These are phyloP conservation scores for Flueggea neowawraea DNA, from an alignment of 441 rosid species.

Conservation along the genomic window DNA sequence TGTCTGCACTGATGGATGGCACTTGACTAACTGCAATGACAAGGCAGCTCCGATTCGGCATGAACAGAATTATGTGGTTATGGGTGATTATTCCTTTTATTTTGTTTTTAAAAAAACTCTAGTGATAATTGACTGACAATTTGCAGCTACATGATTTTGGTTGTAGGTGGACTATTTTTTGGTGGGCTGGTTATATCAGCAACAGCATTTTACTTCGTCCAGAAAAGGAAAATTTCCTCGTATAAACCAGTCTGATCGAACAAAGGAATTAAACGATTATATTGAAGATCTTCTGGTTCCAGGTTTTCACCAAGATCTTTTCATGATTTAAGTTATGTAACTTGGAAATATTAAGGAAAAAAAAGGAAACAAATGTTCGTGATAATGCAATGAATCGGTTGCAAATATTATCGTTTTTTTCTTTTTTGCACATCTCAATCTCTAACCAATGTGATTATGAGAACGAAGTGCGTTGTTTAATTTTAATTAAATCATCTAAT, in stretches of 20 bases:
- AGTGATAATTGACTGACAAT: neutral
- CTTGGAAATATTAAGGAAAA: too few species aligned
- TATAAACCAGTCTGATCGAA: slow-evolving; percentile 18
- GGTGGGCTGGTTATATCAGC: slow-evolving; percentile 15
- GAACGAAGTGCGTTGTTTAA: too few species aligned
- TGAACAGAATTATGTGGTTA: slow-evolving; percentile 3
- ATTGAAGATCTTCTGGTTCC: too few species aligned
- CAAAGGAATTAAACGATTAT: too few species aligned
- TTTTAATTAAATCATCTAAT: too few species aligned
- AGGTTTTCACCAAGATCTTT: too few species aligned
- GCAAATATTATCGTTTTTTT: too few species aligned
- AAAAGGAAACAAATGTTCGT: too few species aligned
- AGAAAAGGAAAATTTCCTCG: slow-evolving; percentile 15
- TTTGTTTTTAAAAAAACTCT: neutral
- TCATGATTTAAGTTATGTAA: too few species aligned
- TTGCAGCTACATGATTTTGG: neutral
- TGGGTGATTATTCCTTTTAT: slow-evolving; percentile 16
- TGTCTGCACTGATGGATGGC: neutral
- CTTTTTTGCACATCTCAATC: too few species aligned
- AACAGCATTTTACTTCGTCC: slow-evolving; percentile 15
- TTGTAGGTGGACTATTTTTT: slow-evolving; percentile 18
- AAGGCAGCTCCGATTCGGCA: neutral
- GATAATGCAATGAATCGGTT: too few species aligned
- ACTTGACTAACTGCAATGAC: neutral
- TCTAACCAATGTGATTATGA: too few species aligned